A percentile compares a stretch with the other conserved stretches of the same genome.
phyloP scores from a whole-genome alignment of 2,329 filamentous ascomycete genomes.

The Colletotrichum caudatum region DNA sequence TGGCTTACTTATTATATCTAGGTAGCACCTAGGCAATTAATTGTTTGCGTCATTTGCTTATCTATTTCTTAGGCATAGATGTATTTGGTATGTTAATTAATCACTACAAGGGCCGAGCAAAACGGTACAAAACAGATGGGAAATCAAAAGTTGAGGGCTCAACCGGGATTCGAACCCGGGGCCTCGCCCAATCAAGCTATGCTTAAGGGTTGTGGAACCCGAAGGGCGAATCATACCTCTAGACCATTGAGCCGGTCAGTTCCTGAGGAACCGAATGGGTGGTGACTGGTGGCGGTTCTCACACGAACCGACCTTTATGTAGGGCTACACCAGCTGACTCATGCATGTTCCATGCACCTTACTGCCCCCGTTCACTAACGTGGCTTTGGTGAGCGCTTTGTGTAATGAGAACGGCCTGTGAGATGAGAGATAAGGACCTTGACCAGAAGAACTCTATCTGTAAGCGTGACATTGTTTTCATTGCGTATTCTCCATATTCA shows the following conservation, averaged over 20 bases:
- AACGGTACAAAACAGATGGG: neutral
- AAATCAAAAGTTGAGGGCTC: conserved; percentile 21
- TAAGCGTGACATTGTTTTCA: neutral
- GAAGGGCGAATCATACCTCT: conserved; percentile 41
- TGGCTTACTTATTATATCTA: no score
- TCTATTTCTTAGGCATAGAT: no score
- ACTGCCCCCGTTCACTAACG: no score
- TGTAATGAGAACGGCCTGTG: neutral
- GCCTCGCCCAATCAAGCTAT: conserved; percentile 35
- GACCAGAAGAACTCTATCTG: neutral
- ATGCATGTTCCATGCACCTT: neutral
- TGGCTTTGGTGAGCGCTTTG: neutral
- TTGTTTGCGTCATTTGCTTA: no score
- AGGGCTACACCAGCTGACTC: rapidly evolving
- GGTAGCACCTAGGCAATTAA: no score
- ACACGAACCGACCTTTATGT: no score
- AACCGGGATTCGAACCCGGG: conserved; percentile 40
- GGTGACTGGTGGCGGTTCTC: neutral
- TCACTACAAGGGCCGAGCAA: no score
- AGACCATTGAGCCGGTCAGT: conserved; percentile 36
- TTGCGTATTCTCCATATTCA: no score
- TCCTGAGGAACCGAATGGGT: conserved; percentile 25
- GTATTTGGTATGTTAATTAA: no score
- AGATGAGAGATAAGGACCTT: neutral
- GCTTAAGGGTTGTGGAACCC: conserved; percentile 25